Conservation (phyloP, 345 rosid species). For the Eucalyptus marginata region DNA sequence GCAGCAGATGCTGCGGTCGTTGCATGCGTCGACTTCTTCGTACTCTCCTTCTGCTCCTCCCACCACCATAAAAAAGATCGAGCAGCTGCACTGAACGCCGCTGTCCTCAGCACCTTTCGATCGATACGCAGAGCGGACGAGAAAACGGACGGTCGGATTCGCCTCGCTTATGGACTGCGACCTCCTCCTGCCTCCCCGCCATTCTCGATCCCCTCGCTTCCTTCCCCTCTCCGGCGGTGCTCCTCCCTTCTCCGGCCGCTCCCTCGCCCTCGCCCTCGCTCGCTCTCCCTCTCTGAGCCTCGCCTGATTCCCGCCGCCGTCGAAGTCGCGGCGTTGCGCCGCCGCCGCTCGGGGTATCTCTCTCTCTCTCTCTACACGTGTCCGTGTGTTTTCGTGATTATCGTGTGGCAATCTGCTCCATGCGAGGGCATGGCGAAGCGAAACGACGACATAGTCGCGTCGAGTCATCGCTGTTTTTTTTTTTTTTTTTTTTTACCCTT, state of each 20-base stretch:
- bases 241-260: slow-evolving; percentile 8
- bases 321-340: no score
- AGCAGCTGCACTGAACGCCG: neutral
- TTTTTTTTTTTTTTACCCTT: neutral
- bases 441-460: neutral
- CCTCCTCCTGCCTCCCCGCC: neutral
- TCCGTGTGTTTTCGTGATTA: neutral
- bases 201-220: slow-evolving; percentile 7
- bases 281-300: neutral
- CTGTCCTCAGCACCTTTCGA: neutral
- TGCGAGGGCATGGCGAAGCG: neutral
- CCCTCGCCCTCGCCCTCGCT: neutral
- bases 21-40: neutral
- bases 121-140: neutral
- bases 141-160: neutral
- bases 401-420: neutral
- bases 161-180: slow-evolving; percentile 20
- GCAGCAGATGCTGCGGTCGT: neutral
- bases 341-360: neutral
- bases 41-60: slow-evolving; percentile 2
- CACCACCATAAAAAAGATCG: slow-evolving; percentile 1
- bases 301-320: neutral
- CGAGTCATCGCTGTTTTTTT: neutral
- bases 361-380: neutral
- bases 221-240: slow-evolving; percentile 15